Percentiles rank a stretch among this genome's conserved stretches.
These are phyloP conservation scores for Geotrichum macrosporum DNA, from an alignment of 1,139 yeast species.

Conservation along the genomic window DNA sequence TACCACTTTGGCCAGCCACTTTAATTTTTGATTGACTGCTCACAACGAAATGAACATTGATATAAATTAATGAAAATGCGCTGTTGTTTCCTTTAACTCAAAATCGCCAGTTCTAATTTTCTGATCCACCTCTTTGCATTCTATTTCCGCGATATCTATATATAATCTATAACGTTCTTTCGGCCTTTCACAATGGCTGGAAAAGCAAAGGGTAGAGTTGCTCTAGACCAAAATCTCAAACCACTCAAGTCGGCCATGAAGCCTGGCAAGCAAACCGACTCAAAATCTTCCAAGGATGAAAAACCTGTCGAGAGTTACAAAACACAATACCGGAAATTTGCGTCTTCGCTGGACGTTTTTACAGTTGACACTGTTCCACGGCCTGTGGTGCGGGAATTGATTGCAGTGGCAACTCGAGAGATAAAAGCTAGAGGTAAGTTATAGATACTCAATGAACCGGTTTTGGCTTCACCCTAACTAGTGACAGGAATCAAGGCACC, in stretches of 20 bases:
- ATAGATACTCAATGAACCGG: background rate
- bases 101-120: background rate
- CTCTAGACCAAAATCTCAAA: constrained; percentile 3
- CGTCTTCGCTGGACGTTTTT: constrained; percentile 31
- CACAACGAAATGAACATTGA: background rate
- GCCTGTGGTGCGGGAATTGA: constrained; percentile 31
- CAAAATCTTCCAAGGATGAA: background rate
- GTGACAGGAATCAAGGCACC: constrained; percentile 29
- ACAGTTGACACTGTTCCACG: constrained; percentile 30
- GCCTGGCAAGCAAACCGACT: constrained; percentile 8
- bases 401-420: constrained; percentile 34
- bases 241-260: constrained; percentile 11
- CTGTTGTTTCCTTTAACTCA: no score
- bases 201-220: constrained; percentile 3
- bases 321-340: constrained; percentile 26
- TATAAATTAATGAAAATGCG: no score
- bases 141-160: background rate
- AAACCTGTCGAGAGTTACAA: background rate
- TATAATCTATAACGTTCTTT: background rate
- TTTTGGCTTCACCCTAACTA: constrained; percentile 1
- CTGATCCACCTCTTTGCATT: background rate
- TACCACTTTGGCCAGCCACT: constrained; percentile 3
- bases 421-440: constrained; percentile 36
- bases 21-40: background rate
- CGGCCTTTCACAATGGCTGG: constrained; percentile 7